phyloP scores from a whole-genome alignment of 805 yeast species.

The Hanseniaspora pseudoguilliermondii region DNA sequence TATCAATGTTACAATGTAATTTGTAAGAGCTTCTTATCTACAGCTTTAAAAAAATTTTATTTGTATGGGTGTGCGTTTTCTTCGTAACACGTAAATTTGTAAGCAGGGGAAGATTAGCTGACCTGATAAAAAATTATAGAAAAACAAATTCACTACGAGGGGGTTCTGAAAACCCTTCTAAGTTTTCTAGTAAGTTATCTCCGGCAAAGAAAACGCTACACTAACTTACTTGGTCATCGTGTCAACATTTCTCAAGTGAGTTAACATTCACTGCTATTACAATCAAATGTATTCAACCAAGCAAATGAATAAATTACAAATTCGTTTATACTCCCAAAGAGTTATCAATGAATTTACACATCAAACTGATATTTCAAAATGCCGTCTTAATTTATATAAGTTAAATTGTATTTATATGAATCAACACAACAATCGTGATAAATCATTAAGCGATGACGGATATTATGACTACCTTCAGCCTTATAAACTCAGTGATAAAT shows the following conservation, averaged over 20 bases:
- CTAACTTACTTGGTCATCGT: too few relatives aligned
- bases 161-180: too few relatives aligned
- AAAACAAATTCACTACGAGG: too few relatives aligned
- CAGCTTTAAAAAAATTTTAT: neutral
- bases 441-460: neutral
- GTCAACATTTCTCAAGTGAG: too few relatives aligned
- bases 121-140: neutral
- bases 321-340: neutral
- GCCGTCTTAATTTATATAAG: neutral
- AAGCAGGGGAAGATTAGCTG: too few relatives aligned
- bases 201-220: too few relatives aligned
- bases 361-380: neutral
- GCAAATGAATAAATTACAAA: neutral
- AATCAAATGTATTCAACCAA: neutral
- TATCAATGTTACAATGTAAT: too few relatives aligned
- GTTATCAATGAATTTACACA: neutral
- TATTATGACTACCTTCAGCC: slow-evolving; percentile 9
- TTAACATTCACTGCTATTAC: too few relatives aligned
- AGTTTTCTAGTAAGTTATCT: too few relatives aligned
- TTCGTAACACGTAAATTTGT: too few relatives aligned
- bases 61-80: too few relatives aligned
- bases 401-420: neutral
- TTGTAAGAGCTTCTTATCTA: too few relatives aligned
- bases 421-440: neutral
- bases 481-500: neutral